Evolutionary conservation across 495 filamentous ascomycete genomes (phyloP), one percentile per base, ranked within the genome.

Genomic region (Amphirosellinia nigrospora): DNA sequence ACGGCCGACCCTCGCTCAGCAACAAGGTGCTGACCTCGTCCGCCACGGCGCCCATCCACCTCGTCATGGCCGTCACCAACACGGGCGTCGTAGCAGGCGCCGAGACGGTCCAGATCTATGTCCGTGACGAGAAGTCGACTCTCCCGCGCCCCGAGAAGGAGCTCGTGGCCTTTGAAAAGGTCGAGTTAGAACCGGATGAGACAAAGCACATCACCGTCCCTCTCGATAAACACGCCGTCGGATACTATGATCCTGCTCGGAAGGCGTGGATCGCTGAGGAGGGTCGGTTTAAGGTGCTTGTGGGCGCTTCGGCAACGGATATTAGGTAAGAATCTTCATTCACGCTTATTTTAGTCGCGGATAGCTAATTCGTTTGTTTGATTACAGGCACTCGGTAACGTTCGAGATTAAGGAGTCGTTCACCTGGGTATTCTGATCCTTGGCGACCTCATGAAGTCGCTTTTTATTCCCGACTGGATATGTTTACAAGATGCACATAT

Each of bases 31-130:
- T 93, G 32, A 75, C 82, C 26, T 82, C 84, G 32, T 84, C 83
- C 2, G 85, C 85, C 19, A 36, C 30, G 23, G 55, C 32, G 4
- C 84, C 81, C 0, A 81, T 93, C 73, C 89, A 86, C 63, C 81
- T 91, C 28, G 82, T 85, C 1, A 84, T 95, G 34, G 85, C 82
- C 0, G 83, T 97, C 50, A 90, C 85, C 39, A 96, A 96, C 75
- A 89, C 86, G 0, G 91, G 92, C 9, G 77, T 72, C 0, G 74
- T 87, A 0, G 84, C 85, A 9, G 93, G 93, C 7, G 88, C 91
- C 0, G 93, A 97, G 79, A 89, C 89, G 16, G 88, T 95, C 16
- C 93, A 97, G 84, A 79, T 94, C 19, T 97, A 96, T 76, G 83
- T 95, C 48, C 76, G 80, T 32, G 87, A 88, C 66, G 78, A 83